Percentiles rank a stretch among this genome's conserved stretches.
Evolutionary conservation across 768 basidiomycete genomes (phyloP).

Genomic region (Panaeolus papilionaceus): DNA sequence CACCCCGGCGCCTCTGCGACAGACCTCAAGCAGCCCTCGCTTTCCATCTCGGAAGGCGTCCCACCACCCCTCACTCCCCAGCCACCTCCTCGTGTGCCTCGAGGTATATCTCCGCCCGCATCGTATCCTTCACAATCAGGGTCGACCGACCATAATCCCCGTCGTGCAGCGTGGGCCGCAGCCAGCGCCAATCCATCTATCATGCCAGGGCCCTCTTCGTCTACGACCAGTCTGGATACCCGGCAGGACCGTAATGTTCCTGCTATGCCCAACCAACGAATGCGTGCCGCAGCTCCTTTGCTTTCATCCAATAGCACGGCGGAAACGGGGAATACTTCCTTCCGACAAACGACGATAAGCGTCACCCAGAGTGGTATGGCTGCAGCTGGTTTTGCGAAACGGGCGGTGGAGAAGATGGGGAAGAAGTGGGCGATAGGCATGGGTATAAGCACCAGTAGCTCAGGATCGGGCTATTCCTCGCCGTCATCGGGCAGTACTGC

Average conservation of each 20-base stretch:
- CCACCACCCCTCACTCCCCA: constrained; percentile 31
- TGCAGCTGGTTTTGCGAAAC: constrained; percentile 75
- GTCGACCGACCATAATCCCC: constrained; percentile 30
- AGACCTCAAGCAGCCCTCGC: constrained; percentile 39
- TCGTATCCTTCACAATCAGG: constrained; percentile 18
- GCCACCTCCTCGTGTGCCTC: constrained; percentile 25
- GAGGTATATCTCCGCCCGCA: constrained; percentile 18
- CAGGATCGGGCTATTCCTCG: constrained; percentile 46
- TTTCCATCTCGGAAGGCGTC: constrained; percentile 42
- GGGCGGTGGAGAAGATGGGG: constrained; percentile 81
- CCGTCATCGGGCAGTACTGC: constrained; percentile 51
- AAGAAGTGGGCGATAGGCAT: constrained; percentile 59
- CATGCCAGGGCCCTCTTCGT: constrained; percentile 19
- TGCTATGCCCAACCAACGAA: constrained; percentile 17
- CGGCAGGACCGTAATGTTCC: constrained; percentile 30
- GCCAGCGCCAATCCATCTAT: constrained; percentile 24
- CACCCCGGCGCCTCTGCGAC: constrained; percentile 33
- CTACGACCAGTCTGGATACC: constrained; percentile 16
- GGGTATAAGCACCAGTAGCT: constrained; percentile 39
- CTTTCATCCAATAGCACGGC: constrained; percentile 27
- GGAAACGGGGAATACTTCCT: constrained; percentile 31
- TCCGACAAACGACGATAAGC: constrained; percentile 74
- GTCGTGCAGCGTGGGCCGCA: constrained; percentile 53
- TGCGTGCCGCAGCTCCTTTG: constrained; percentile 27
- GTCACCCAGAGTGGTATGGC: constrained; percentile 70